Base-by-base conservation (phyloP, 2,329 filamentous ascomycete species). In the Paecilomyces fulvus region DNA sequence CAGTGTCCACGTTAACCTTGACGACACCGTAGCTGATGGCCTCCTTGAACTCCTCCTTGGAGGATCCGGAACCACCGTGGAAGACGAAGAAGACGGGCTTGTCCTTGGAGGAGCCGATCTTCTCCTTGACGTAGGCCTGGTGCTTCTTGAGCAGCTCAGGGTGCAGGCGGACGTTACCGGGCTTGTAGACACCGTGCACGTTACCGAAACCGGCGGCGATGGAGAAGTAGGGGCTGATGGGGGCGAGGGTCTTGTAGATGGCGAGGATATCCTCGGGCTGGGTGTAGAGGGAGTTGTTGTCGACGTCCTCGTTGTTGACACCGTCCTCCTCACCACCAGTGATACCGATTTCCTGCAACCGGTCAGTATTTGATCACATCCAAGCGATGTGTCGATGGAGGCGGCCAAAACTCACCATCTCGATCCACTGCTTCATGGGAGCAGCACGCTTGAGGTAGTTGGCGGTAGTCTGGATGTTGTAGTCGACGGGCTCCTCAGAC, bases 1-100 rank as follows among this genome's bases (percentile, higher is more conserved):
- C 94, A 53, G 94, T 99, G 79, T 99, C 94, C 69, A 99, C 82
- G 82, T 99, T 99, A 79, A 99, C 94, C 87, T 99, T 99, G 80
- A 96, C 88, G 67, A 99, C 92, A 82, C 94, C 94, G 77, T 92
- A 88, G 73, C 80, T 79, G 77, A 96, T 96, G 72, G 92, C 92
- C 67, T 90, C 85, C 62, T 80, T 82, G 83, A 89, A 99, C 80
- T 99, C 94, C 67, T 90, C 77, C 82, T 96, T 95, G 74, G 83
- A 82, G 64, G 89, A 95, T 65, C 94, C 94, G 62, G 90, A 95
- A 69, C 94, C 94, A 70, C 94, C 94, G 83, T 99, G 94, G 88
- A 99, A 99, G 75, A 99, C 94, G 70, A 99, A 90, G 86, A 92
- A 97, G 72, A 97, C 89, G 65, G 94, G 94, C 87, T 96, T 96